Conservation (phyloP, 2,329 filamentous ascomycete genomes). For the Aspergillus fumigatiaffinis region DNA sequence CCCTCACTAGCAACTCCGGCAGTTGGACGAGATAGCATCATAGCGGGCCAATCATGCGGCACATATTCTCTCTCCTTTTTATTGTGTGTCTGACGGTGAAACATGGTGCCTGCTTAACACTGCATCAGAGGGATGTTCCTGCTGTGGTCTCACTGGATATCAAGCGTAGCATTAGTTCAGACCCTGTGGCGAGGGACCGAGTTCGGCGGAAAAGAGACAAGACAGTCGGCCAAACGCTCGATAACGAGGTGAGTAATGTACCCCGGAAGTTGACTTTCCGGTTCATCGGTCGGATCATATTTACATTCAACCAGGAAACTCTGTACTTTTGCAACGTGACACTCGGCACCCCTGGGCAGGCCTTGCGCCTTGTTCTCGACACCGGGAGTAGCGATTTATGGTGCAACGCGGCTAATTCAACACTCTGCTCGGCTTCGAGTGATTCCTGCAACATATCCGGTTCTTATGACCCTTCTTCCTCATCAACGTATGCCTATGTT, state of each 20-base stretch:
- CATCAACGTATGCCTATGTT: slow-evolving; percentile 71
- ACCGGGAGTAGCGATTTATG: slow-evolving; percentile 62
- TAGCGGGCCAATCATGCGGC: neutral
- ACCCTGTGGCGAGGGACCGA: slow-evolving; percentile 47
- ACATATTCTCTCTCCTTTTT: slow-evolving; percentile 10
- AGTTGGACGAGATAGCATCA: too few relatives aligned
- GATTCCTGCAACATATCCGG: slow-evolving; percentile 47
- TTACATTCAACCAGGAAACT: slow-evolving; percentile 38
- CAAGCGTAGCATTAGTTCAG: slow-evolving; percentile 43
- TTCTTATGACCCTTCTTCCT: slow-evolving; percentile 54
- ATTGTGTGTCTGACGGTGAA: slow-evolving; percentile 13
- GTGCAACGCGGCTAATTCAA: slow-evolving; percentile 53
- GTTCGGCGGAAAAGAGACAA: slow-evolving; percentile 41
- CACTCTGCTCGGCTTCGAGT: slow-evolving; percentile 40
- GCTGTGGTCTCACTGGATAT: slow-evolving; percentile 50
- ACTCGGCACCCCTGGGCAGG: slow-evolving; percentile 56
- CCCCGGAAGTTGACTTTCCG: neutral
- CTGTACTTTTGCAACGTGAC: slow-evolving; percentile 58
- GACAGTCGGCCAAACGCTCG: slow-evolving; percentile 44
- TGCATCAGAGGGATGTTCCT: slow-evolving; percentile 35
- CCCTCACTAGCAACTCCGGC: too few relatives aligned
- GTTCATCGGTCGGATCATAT: neutral
- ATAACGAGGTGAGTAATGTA: slow-evolving; percentile 47
- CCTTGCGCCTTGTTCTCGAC: slow-evolving; percentile 55
- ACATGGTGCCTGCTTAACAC: slow-evolving; percentile 21